A percentile compares a stretch with the other conserved stretches of the same genome.
phyloP scores from a whole-genome alignment of 768 basidiomycete species.

The Atractiella rhizophila region DNA sequence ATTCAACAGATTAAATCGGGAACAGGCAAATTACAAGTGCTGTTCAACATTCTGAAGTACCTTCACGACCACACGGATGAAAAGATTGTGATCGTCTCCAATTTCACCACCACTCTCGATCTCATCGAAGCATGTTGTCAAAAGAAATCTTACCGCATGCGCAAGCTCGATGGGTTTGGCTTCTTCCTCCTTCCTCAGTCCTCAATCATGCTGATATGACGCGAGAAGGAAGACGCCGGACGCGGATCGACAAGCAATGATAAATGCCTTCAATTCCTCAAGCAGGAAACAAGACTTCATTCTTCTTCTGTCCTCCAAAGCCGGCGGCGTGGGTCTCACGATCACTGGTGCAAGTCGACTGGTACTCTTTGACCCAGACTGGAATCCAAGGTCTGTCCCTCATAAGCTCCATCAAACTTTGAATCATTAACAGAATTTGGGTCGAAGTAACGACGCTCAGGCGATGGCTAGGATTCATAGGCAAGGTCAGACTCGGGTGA shows the following conservation, averaged over 20 bases:
- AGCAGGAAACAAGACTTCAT: constrained; percentile 53
- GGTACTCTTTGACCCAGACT: constrained; percentile 67
- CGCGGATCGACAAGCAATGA: constrained; percentile 54
- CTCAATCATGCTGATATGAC: background rate
- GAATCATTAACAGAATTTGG: constrained; percentile 3
- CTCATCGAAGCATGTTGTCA: constrained; percentile 69
- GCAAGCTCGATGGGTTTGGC: constrained; percentile 67
- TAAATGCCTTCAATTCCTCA: constrained; percentile 65
- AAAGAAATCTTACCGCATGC: constrained; percentile 45
- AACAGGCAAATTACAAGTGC: constrained; percentile 45
- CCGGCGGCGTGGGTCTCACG: constrained; percentile 84
- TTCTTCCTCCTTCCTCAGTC: too few relatives aligned
- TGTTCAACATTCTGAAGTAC: constrained; percentile 37
- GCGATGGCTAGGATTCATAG: constrained; percentile 73
- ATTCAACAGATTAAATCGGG: background rate
- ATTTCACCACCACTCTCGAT: constrained; percentile 82
- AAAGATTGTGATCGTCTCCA: constrained; percentile 77
- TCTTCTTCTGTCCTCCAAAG: constrained; percentile 81
- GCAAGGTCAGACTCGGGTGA: constrained; percentile 8
- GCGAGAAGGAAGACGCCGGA: constrained; percentile 10
- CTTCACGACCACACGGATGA: constrained; percentile 51
- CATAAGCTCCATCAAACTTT: too few relatives aligned
- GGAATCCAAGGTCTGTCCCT: constrained; percentile 94
- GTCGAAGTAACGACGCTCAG: constrained; percentile 46
- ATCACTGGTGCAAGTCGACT: constrained; percentile 70